phyloP scores from a whole-genome alignment of 2,329 filamentous ascomycete species.

The Teratosphaeria pseudoeucalypti region DNA sequence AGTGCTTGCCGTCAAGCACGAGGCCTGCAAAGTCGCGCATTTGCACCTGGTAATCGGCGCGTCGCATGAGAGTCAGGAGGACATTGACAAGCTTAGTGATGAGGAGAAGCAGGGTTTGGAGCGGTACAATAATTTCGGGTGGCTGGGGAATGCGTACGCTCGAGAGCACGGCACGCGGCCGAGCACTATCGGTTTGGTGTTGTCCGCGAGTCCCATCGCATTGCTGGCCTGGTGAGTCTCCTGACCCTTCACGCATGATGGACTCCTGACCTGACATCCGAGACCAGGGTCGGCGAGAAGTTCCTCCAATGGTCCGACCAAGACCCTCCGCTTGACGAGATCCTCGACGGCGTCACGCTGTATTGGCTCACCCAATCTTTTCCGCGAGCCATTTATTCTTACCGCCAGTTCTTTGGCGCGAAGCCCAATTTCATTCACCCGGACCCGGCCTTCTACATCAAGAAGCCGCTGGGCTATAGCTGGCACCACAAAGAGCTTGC shows the following conservation, averaged over 20 bases:
- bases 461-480: constrained; percentile 36
- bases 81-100: constrained; percentile 7
- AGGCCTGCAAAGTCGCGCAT: constrained; percentile 38
- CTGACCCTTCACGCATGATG: neutral
- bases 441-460: constrained; percentile 15
- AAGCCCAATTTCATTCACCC: constrained; percentile 17
- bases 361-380: constrained; percentile 45
- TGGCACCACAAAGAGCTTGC: constrained; percentile 35
- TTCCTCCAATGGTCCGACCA: constrained; percentile 44
- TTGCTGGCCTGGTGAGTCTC: constrained; percentile 40
- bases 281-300: constrained; percentile 44
- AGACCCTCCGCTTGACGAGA: constrained; percentile 28
- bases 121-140: constrained; percentile 13
- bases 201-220: constrained; percentile 44
- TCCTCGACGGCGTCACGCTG: constrained; percentile 41
- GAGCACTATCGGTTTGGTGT: constrained; percentile 44
- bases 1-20: constrained; percentile 31
- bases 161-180: constrained; percentile 44
- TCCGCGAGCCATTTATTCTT: constrained; percentile 37
- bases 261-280: neutral
- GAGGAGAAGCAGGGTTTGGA: constrained; percentile 15
- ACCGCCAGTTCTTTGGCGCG: constrained; percentile 28
- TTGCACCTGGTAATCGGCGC: constrained; percentile 12
- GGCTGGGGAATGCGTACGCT: constrained; percentile 40
- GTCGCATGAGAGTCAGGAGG: neutral